Evolutionary conservation across 345 rosid species (phyloP).

Genomic region (Melaleuca quinquenervia): DNA sequence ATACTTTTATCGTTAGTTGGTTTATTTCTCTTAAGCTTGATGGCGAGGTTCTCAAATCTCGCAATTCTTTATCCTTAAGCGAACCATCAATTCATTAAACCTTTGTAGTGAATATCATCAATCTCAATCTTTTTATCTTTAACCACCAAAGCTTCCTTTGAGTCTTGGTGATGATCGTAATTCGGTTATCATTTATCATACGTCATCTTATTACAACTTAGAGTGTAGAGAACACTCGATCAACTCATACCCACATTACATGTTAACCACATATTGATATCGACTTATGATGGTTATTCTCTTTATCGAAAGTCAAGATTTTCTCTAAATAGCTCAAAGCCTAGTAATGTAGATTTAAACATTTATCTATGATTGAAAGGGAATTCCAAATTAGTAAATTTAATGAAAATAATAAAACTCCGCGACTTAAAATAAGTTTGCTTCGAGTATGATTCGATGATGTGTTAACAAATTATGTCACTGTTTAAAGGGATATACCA

Average conservation of each 20-base stretch:
- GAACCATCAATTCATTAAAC: background rate
- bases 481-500: background rate
- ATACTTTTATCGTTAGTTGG: background rate
- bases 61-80: background rate
- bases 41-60: background rate
- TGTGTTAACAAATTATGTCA: background rate
- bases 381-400: background rate
- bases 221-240: background rate
- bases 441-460: background rate
- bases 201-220: background rate
- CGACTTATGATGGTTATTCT: background rate
- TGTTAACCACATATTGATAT: background rate
- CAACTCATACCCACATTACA: background rate
- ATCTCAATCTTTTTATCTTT: background rate
- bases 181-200: background rate
- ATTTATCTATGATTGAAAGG: background rate
- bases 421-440: background rate
- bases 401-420: background rate
- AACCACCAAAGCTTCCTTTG: rapidly evolving
- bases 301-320: background rate
- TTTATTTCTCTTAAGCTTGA: rapidly evolving
- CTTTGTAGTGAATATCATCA: background rate
- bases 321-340: background rate
- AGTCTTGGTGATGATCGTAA: background rate
- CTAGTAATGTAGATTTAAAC: background rate